These are phyloP conservation scores for Pseudogymnoascus sp. DNA, from an alignment of 2,329 filamentous ascomycete species.

Conservation along the genomic window DNA sequence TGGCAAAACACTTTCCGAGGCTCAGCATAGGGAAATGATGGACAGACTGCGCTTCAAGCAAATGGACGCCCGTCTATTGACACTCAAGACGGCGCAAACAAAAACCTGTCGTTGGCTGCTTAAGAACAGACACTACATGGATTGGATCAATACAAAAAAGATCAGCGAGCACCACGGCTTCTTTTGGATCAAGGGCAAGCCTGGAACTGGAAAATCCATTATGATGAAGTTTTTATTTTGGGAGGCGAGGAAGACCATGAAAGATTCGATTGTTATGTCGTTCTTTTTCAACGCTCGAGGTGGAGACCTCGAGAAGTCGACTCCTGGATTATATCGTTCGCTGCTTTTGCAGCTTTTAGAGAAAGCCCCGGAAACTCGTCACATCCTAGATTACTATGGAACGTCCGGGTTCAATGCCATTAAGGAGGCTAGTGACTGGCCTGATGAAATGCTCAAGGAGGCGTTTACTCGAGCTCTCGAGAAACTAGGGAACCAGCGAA, in stretches of 20 bases:
- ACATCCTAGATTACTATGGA: constrained; percentile 23
- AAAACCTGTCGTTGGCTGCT: constrained; percentile 38
- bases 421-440: constrained; percentile 18
- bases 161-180: constrained; percentile 32
- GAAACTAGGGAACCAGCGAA: constrained; percentile 18
- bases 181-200: constrained; percentile 42
- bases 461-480: constrained; percentile 23
- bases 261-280: constrained; percentile 25
- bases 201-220: constrained; percentile 40
- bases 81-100: constrained; percentile 24
- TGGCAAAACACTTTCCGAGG: neutral
- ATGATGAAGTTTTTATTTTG: constrained; percentile 33
- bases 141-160: constrained; percentile 32
- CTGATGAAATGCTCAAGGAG: constrained; percentile 20
- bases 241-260: constrained; percentile 16
- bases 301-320: constrained; percentile 35
- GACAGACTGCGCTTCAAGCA: neutral
- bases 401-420: neutral
- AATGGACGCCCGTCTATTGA: neutral
- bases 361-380: constrained; percentile 28
- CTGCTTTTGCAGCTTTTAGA: constrained; percentile 39
- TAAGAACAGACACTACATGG: constrained; percentile 25
- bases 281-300: constrained; percentile 23
- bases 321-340: constrained; percentile 42
- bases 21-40: neutral